Conservation (phyloP, 1,139 yeast species). For the Geotrichum phurueaensis region DNA sequence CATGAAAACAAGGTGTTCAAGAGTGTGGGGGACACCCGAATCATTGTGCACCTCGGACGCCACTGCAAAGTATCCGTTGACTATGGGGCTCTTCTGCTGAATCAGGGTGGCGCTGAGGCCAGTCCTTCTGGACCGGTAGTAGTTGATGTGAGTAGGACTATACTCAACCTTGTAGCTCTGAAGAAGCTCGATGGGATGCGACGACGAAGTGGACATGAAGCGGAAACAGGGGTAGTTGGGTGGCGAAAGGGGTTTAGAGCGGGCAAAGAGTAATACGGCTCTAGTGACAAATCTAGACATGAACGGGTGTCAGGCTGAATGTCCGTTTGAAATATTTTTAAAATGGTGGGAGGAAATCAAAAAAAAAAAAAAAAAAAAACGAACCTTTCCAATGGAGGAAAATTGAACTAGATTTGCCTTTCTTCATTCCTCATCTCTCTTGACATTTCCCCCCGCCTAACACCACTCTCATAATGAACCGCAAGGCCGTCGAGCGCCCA, state of each 20-base stretch:
- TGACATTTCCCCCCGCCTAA: background rate
- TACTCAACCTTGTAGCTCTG: constrained; percentile 19
- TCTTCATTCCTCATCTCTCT: background rate
- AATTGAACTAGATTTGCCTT: background rate
- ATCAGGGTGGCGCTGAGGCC: constrained; percentile 77
- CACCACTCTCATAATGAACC: background rate
- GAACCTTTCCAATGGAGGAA: background rate
- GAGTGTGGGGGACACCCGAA: constrained; percentile 91
- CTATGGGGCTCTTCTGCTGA: constrained; percentile 80
- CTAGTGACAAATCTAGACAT: background rate
- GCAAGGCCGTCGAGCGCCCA: constrained; percentile 5
- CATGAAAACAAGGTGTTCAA: constrained; percentile 92
- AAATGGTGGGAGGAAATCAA: background rate
- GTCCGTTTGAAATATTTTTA: background rate
- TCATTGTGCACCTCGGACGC: constrained; percentile 87
- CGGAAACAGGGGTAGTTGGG: background rate
- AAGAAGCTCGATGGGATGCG: constrained; percentile 17
- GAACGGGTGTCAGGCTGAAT: background rate
- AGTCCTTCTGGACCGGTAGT: constrained; percentile 70
- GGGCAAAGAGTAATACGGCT: background rate
- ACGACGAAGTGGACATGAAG: background rate
- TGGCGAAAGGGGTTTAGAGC: background rate
- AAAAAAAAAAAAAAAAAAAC: too few species aligned
- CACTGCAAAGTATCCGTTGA: constrained; percentile 88
- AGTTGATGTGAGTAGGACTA: constrained; percentile 40